These are phyloP conservation scores for Diaporthe sp. DNA, from an alignment of 2,329 filamentous ascomycete genomes.

Conservation along the genomic window DNA sequence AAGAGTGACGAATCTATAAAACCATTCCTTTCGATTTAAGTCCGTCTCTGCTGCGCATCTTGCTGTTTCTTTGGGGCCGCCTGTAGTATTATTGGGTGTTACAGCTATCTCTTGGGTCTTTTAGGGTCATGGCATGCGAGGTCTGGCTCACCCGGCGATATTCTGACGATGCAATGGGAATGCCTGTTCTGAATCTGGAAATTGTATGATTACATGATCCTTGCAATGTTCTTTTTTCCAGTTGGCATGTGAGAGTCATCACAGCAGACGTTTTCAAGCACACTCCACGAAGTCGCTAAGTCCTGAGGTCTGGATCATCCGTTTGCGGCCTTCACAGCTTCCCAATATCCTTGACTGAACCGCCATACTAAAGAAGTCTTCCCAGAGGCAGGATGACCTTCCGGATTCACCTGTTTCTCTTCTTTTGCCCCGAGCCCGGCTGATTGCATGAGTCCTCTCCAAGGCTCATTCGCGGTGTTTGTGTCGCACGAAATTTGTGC, in stretches of 20 bases:
- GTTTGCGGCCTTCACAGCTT: neutral
- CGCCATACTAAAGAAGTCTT: neutral
- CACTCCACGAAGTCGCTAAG: neutral
- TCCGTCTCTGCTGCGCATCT: no score
- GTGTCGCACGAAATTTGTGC: neutral
- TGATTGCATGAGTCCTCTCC: conserved; percentile 1
- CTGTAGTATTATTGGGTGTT: no score
- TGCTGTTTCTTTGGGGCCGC: no score
- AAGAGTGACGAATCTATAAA: no score
- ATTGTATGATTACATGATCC: no score
- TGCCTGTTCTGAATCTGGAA: no score
- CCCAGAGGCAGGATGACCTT: neutral
- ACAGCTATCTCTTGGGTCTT: no score
- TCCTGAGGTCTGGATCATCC: neutral
- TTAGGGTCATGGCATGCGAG: no score
- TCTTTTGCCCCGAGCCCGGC: neutral
- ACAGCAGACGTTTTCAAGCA: neutral
- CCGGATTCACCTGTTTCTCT: neutral
- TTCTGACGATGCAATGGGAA: no score
- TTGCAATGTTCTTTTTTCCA: no score
- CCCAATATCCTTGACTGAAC: neutral
- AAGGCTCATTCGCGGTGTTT: neutral
- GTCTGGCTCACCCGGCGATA: no score
- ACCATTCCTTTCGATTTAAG: no score
- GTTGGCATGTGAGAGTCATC: neutral